Conservation (phyloP, 768 basidiomycete species). For the Suillus hirtellus region DNA sequence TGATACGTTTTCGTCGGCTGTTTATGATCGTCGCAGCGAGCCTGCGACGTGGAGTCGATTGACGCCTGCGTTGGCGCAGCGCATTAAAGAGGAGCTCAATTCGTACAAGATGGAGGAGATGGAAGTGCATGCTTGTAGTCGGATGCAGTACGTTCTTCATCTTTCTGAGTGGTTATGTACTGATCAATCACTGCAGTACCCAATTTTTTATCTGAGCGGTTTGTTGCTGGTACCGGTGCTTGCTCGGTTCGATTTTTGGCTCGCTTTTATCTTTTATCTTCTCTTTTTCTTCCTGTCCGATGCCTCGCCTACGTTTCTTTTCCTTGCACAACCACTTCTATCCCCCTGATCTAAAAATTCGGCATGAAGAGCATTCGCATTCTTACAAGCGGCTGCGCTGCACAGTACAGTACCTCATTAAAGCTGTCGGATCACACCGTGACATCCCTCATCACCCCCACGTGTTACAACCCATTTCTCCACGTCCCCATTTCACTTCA, state of each 20-base stretch:
- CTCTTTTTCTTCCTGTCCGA: not conserved
- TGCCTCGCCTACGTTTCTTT: not conserved
- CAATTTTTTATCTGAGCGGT: slow-evolving; percentile 79
- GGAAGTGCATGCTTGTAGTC: slow-evolving; percentile 94
- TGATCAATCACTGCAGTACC: slow-evolving; percentile 48
- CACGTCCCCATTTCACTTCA: slow-evolving; percentile 16
- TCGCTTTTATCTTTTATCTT: slow-evolving; percentile 8
- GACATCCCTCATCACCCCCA: slow-evolving; percentile 29
- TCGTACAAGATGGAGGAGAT: slow-evolving; percentile 99
- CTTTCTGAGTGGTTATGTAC: slow-evolving; percentile 5
- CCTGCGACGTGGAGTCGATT: slow-evolving; percentile 96
- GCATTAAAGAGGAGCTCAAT: slow-evolving; percentile 98
- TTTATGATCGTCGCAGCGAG: slow-evolving; percentile 94
- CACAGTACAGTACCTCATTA: slow-evolving; percentile 24
- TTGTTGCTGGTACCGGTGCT: slow-evolving; percentile 7
- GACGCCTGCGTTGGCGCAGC: slow-evolving; percentile 92
- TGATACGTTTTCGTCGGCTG: slow-evolving; percentile 88
- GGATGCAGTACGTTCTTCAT: slow-evolving; percentile 71
- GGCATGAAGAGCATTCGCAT: slow-evolving; percentile 16
- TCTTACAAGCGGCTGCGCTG: slow-evolving; percentile 22
- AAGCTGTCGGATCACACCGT: slow-evolving; percentile 24
- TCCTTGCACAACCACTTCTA: slow-evolving; percentile 11
- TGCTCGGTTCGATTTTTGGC: slow-evolving; percentile 4
- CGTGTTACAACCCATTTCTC: not conserved
- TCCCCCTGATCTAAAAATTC: slow-evolving; percentile 15